phyloP scores from a whole-genome alignment of 768 basidiomycete genomes.

The Lenzites betulinus region DNA sequence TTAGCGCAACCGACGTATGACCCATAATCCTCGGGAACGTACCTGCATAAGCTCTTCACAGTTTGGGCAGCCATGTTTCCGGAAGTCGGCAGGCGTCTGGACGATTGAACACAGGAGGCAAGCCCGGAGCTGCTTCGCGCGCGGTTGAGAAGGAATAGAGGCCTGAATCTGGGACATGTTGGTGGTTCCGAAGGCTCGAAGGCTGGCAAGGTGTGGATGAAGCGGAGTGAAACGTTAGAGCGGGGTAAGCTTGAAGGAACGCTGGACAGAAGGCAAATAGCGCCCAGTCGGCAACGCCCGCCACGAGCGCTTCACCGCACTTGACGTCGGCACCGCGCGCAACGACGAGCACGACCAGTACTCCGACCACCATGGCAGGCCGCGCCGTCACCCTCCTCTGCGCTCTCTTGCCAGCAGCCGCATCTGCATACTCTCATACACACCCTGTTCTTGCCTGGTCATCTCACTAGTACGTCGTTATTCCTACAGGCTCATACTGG shows the following conservation, averaged over 20 bases:
- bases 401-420: slow-evolving; percentile 46
- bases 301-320: neutral
- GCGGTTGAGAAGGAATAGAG: slow-evolving; percentile 59
- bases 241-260: too few species aligned
- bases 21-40: slow-evolving; percentile 24
- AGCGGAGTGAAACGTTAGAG: neutral
- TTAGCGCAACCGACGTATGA: too few species aligned
- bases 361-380: slow-evolving; percentile 21
- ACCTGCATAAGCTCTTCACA: slow-evolving; percentile 96
- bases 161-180: slow-evolving; percentile 32
- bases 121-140: slow-evolving; percentile 78
- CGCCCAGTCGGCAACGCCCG: slow-evolving; percentile 13
- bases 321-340: slow-evolving; percentile 2
- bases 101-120: slow-evolving; percentile 94
- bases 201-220: neutral
- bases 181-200: too few species aligned
- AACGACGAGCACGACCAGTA: slow-evolving; percentile 4
- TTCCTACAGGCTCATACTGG: neutral
- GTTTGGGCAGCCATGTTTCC: slow-evolving; percentile 89
- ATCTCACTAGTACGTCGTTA: slow-evolving; percentile 52
- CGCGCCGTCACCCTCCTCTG: slow-evolving; percentile 37
- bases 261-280: neutral
- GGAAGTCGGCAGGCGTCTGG: slow-evolving; percentile 81
- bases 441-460: slow-evolving; percentile 73
- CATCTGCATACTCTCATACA: slow-evolving; percentile 61